A percentile compares a stretch with the other conserved stretches of the same genome.
These are phyloP conservation scores for Lodderomyces pseudojiufengensis DNA, from an alignment of 1,139 yeast species.

Conservation along the genomic window DNA sequence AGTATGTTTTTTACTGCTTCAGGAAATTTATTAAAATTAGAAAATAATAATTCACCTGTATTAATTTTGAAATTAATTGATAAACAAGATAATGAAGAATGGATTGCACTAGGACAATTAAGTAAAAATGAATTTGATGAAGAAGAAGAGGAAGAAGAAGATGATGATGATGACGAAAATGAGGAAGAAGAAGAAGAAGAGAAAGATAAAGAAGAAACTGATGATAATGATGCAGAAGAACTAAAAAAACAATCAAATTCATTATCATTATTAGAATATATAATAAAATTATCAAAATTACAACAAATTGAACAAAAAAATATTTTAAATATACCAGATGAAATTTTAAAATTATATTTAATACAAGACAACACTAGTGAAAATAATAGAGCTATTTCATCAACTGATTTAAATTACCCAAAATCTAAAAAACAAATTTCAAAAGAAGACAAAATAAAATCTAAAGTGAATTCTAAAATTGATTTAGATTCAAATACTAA, in stretches of 20 bases:
- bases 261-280: conserved; percentile 62
- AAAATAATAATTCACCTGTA: conserved; percentile 65
- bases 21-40: conserved; percentile 62
- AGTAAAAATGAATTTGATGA: conserved; percentile 26
- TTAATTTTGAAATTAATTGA: conserved; percentile 50
- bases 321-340: conserved; percentile 59
- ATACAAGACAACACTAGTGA: no score
- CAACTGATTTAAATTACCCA: conserved; percentile 17
- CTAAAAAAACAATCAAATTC: conserved; percentile 20
- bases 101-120: conserved; percentile 53
- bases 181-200: conserved; percentile 19
- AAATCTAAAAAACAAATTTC: conserved; percentile 17
- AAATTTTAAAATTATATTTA: conserved; percentile 59
- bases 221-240: conserved; percentile 13
- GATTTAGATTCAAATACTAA: conserved; percentile 34
- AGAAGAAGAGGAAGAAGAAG: conserved; percentile 16
- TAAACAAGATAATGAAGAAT: conserved; percentile 34
- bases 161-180: conserved; percentile 14
- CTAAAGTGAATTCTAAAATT: conserved; percentile 19
- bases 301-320: conserved; percentile 61
- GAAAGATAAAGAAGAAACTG: conserved; percentile 16
- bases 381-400: conserved; percentile 53
- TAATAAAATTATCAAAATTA: conserved; percentile 57
- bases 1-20: conserved; percentile 71
- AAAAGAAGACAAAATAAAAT: conserved; percentile 13